Base-by-base conservation (phyloP, 768 basidiomycete genomes). In the Lactarius deliciosus region DNA sequence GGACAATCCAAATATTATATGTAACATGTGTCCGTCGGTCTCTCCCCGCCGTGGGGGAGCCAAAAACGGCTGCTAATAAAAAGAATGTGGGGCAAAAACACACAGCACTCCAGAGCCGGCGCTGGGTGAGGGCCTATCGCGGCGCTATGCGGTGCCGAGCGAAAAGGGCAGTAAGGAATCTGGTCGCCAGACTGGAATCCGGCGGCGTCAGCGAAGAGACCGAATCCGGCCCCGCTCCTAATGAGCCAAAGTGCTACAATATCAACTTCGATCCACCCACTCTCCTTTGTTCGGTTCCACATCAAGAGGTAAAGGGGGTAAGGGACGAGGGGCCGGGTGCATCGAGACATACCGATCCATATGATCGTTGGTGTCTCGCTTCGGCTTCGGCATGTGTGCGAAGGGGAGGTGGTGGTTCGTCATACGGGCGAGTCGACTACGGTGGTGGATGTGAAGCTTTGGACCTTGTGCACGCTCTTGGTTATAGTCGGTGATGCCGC, bases 401-500 rank as follows among this genome's bases (percentile, higher is more conserved):
- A 1, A 25, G 4, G 45, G 25, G 10, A 15, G 22, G 25, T 15
- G 22, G 13, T 53, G 50, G 50, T 53, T 25, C 22, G 36, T 61
- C 30, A 65, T 47, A 61, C 60, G 15, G 60, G 54, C 25, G 43
- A 50, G 28, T 57, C 60, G 7, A 15, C 13, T 9, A 28, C 43
- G 16, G 65, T 38, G 25, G 43, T 38, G 25, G 43, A 30, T 28
- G 40, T 16, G 34, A 36, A 61, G 58, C 50, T 64, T 1, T 11
- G 15, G 18, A 15, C 36, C 30, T 47, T 57, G 54, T 10, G 18
- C 28, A 38, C 56, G 30, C 8, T 22, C 22, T 55, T 61, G 54
- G 34, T 3, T 13, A 50, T 53, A 25, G 50, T 0, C 7, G 20
- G 59, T 13, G 53, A 25, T n/a, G 7, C 13, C 6, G 5, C 16